These are phyloP conservation scores for Chrysopogon serrulatus DNA, from an alignment of 176 grass and related monocot species.

Conservation along the genomic window DNA sequence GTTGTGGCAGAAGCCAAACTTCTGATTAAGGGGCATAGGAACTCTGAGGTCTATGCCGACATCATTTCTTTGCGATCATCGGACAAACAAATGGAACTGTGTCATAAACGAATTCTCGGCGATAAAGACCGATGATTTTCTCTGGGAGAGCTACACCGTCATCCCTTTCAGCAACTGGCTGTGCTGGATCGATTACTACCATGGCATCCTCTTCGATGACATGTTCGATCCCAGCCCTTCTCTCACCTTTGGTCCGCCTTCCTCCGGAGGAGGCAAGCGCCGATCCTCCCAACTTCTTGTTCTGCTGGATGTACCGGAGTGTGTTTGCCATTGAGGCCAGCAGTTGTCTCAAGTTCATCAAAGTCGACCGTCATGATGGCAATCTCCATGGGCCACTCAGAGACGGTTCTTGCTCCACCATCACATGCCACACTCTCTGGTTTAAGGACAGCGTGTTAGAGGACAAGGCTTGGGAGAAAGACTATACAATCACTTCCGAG, in stretches of 20 bases:
- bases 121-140: too few species aligned
- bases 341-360: not conserved
- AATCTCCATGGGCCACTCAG: not conserved
- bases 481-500: not conserved
- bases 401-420: not conserved
- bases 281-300: too few species aligned
- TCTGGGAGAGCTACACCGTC: not conserved
- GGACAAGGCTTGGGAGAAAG: not conserved
- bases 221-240: not conserved
- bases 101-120: too few species aligned
- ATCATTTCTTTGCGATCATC: too few species aligned
- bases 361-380: not conserved
- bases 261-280: too few species aligned
- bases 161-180: not conserved
- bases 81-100: too few species aligned
- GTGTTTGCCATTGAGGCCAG: not conserved
- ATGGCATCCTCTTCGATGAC: not conserved
- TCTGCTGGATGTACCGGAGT: not conserved
- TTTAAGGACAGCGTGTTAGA: too few species aligned
- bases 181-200: not conserved
- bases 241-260: not conserved
- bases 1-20: too few species aligned
- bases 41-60: too few species aligned
- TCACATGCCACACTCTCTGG: constrained; percentile 10
- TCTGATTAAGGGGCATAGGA: too few species aligned